Conservation (phyloP, 2,329 filamentous ascomycete species). For the Penicillium digitatum region DNA sequence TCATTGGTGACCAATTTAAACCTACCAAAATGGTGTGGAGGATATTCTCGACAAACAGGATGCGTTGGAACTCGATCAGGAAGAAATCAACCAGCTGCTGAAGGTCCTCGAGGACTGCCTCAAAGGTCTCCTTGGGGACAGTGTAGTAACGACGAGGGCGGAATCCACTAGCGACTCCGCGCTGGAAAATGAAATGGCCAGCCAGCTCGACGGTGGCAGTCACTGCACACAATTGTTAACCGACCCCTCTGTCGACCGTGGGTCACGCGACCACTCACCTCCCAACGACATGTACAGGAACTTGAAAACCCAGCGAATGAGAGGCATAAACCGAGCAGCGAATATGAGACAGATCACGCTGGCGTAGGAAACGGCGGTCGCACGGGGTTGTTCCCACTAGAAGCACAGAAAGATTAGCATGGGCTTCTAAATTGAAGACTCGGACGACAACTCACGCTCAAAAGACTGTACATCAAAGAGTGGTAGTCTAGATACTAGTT, state of each 20-base stretch:
- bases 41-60: slow-evolving; percentile 63
- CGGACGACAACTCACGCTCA: slow-evolving; percentile 50
- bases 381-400: slow-evolving; percentile 63
- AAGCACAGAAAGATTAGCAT: slow-evolving; percentile 4
- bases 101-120: slow-evolving; percentile 58
- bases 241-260: not conserved
- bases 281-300: slow-evolving; percentile 57
- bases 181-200: slow-evolving; percentile 54
- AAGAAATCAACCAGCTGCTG: slow-evolving; percentile 66
- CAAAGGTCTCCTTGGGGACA: slow-evolving; percentile 60
- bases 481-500: slow-evolving; percentile 53
- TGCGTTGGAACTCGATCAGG: slow-evolving; percentile 63
- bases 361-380: slow-evolving; percentile 58
- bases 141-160: slow-evolving; percentile 63
- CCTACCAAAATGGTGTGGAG: slow-evolving; percentile 58
- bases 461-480: slow-evolving; percentile 62
- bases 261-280: slow-evolving; percentile 43
- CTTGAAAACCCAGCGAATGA: slow-evolving; percentile 61
- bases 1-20: slow-evolving; percentile 3
- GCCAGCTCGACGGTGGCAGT: slow-evolving; percentile 56
- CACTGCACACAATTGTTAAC: slow-evolving; percentile 34
- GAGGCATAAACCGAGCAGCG: slow-evolving; percentile 59
- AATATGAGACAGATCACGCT: slow-evolving; percentile 58
- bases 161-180: slow-evolving; percentile 58
- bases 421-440: not conserved